Conservation (phyloP, 148 eudicot species). For the Rhododendron mucronatum region DNA sequence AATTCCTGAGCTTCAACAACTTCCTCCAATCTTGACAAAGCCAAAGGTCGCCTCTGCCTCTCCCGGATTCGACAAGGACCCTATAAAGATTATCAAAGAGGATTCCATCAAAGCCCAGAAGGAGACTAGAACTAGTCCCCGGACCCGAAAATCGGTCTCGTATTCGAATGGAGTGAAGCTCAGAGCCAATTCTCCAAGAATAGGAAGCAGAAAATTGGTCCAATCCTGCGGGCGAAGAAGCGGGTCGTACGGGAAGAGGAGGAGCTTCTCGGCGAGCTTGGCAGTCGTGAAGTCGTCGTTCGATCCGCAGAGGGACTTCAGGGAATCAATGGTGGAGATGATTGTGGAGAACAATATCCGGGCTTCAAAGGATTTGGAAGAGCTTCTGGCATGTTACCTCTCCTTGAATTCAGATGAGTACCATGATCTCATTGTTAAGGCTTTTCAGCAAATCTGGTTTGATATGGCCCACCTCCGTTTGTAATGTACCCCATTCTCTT, state of each 20-base stretch:
- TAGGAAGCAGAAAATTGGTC: conserved; percentile 14
- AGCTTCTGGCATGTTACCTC: conserved; percentile 64
- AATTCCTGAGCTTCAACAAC: conserved; percentile 25
- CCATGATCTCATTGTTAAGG: conserved; percentile 57
- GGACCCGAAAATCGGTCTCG: conserved; percentile 16
- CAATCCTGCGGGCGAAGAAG: conserved; percentile 17
- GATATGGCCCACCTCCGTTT: conserved; percentile 22
- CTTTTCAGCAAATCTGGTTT: conserved; percentile 63
- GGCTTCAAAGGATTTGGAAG: conserved; percentile 52
- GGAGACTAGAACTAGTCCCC: neutral
- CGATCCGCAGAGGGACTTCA: conserved; percentile 57
- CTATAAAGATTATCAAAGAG: conserved; percentile 19
- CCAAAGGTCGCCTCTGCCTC: conserved; percentile 1
- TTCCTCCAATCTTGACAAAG: conserved; percentile 48
- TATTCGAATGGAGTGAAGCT: conserved; percentile 22
- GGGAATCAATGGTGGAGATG: conserved; percentile 71
- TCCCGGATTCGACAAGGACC: neutral
- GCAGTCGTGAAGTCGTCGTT: conserved; percentile 52
- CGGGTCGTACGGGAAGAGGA: conserved; percentile 1
- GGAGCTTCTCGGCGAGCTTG: conserved; percentile 31
- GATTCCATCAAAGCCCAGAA: neutral
- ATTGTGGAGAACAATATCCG: conserved; percentile 47
- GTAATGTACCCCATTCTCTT: neutral
- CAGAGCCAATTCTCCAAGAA: conserved; percentile 27
- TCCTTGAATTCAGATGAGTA: conserved; percentile 50